Percentiles rank a stretch among this genome's conserved stretches.
phyloP scores from a whole-genome alignment of 1,139 yeast genomes.

The Meyerozyma carpophila region DNA sequence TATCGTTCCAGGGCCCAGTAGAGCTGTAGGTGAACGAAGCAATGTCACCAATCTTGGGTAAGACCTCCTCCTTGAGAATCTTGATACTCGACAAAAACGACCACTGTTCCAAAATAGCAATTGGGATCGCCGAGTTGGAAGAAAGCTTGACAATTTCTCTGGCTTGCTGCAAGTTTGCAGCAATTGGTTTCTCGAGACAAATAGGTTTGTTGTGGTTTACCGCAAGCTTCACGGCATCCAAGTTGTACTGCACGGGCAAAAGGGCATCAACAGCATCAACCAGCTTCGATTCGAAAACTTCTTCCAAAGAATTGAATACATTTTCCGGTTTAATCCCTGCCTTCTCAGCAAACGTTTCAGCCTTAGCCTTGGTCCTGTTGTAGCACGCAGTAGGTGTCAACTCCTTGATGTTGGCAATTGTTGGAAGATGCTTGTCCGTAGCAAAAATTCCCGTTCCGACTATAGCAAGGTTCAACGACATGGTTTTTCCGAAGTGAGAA shows the following conservation, averaged over 20 bases:
- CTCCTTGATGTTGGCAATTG: conserved; percentile 40
- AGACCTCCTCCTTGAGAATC: conserved; percentile 43
- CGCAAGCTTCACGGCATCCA: conserved; percentile 61
- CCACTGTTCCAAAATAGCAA: conserved; percentile 83
- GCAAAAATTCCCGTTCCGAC: conserved; percentile 95
- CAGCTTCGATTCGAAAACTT: conserved; percentile 53
- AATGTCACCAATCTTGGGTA: conserved; percentile 70
- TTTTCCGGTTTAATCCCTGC: conserved; percentile 48
- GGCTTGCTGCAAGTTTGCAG: conserved; percentile 79
- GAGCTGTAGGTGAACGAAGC: conserved; percentile 73
- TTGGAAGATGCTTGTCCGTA: conserved; percentile 74
- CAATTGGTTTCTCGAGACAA: conserved; percentile 84
- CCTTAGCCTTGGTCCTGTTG: conserved; percentile 81
- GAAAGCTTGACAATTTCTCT: conserved; percentile 67
- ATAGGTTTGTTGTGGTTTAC: conserved; percentile 71
- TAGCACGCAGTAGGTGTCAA: conserved; percentile 51
- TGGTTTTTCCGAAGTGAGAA: not conserved
- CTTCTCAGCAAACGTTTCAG: conserved; percentile 66
- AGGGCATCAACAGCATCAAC: conserved; percentile 79
- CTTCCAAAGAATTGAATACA: conserved; percentile 63
- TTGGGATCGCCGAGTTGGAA: conserved; percentile 55
- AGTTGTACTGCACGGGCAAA: conserved; percentile 78
- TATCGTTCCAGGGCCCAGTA: conserved; percentile 70
- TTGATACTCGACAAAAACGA: conserved; percentile 56
- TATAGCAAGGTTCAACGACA: conserved; percentile 49